These are phyloP conservation scores for Exophiala sp. DNA, from an alignment of 2,329 filamentous ascomycete species.

Conservation along the genomic window DNA sequence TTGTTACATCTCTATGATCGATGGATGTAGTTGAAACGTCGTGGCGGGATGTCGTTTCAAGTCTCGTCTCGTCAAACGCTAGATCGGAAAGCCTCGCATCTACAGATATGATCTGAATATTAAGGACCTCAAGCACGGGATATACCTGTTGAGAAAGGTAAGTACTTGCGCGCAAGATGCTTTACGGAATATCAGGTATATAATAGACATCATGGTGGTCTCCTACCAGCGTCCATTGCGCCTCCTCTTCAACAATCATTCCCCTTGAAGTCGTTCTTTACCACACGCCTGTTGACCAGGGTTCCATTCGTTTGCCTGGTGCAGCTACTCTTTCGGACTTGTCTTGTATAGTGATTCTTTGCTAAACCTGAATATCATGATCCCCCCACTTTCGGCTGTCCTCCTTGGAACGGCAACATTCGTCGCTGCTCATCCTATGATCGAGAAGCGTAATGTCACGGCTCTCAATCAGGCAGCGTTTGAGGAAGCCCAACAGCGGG, in stretches of 20 bases:
- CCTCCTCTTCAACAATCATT: background rate
- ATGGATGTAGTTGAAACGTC: background rate
- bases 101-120: no score
- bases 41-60: no score
- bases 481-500: constrained; percentile 48
- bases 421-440: constrained; percentile 5
- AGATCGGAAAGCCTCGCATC: no score
- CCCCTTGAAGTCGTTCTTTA: constrained; percentile 8
- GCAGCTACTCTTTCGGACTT: constrained; percentile 7
- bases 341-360: background rate
- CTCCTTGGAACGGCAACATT: constrained; percentile 11
- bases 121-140: no score
- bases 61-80: no score
- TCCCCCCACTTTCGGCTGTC: constrained; percentile 3
- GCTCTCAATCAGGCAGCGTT: constrained; percentile 49
- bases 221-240: background rate
- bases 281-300: constrained; percentile 17
- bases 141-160: no score
- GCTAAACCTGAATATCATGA: constrained; percentile 5
- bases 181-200: background rate
- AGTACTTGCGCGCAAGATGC: background rate
- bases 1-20: background rate
- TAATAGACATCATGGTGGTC: background rate
- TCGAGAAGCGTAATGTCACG: constrained; percentile 43
- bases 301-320: constrained; percentile 15